These are phyloP conservation scores for Blastomyces percursus DNA, from an alignment of 2,329 filamentous ascomycete species.

Conservation along the genomic window DNA sequence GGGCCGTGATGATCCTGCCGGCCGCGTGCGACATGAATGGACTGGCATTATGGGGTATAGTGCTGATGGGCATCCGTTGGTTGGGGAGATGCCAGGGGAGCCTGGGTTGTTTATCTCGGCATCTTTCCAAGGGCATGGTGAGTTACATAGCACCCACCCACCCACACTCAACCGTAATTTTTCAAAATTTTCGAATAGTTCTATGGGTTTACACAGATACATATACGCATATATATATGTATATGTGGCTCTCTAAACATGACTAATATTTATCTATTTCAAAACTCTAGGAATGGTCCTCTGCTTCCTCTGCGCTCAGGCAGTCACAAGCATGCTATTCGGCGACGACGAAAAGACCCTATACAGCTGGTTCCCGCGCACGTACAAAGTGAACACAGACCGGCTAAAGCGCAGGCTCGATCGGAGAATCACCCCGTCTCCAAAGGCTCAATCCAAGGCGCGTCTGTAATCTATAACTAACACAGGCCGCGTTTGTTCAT, in stretches of 20 bases:
- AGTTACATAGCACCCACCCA: background rate
- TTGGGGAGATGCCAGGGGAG: constrained; percentile 36
- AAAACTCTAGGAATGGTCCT: constrained; percentile 12
- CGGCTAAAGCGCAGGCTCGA: constrained; percentile 2
- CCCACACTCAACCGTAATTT: background rate
- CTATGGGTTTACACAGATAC: background rate
- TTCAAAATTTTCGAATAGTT: background rate
- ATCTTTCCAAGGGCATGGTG: constrained; percentile 14
- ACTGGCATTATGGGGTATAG: constrained; percentile 49
- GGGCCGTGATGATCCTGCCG: constrained; percentile 34
- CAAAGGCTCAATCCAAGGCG: background rate
- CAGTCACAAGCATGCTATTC: constrained; percentile 12
- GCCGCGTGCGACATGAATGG: constrained; percentile 40
- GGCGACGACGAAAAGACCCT: constrained; percentile 10
- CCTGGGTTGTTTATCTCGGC: constrained; percentile 15
- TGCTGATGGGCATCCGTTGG: constrained; percentile 43
- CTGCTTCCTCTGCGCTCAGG: constrained; percentile 12
- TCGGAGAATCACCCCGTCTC: background rate
- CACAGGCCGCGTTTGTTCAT: background rate
- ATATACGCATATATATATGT: background rate
- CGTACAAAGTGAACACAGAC: constrained; percentile 10
- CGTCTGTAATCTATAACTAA: background rate
- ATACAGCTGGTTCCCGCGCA: constrained; percentile 12
- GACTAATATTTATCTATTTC: background rate
- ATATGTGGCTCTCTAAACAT: background rate